Evolutionary conservation across 257 asterid genomes (phyloP), one percentile per base, ranked within the genome.

Genomic region (Verbena officinalis): DNA sequence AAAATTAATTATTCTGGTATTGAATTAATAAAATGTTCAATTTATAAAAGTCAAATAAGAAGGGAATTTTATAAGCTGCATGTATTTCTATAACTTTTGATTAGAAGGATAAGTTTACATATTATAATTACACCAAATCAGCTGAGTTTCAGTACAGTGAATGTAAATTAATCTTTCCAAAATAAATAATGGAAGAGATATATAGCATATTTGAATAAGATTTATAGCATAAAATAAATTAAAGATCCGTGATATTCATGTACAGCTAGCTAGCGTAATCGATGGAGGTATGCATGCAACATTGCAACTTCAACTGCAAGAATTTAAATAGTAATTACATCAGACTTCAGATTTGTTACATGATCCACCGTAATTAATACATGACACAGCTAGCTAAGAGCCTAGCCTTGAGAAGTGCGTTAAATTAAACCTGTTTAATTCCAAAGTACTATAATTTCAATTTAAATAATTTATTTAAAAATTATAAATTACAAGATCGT

Each of bases 331-430:
- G 5, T 27, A 27, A 5, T 45, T 7, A 15, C 7, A 6, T 42
- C 13, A n/a, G n/a, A 4, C 19, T 11, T 42, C 4, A 42, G 13
- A 0, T 42, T 42, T 11, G 0, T 1, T 31, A 75, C 59, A n/a
- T n/a, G n/a, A n/a, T n/a, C n/a, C n/a, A n/a, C 65, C 45, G 39
- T 4, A 55, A 75, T 27, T 44, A 60, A 49, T 38, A 64, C 55
- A 12, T n/a, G n/a, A n/a, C 45, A 75, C 65, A 67, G 73, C 71
- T 65, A 50, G 24, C n/a, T n/a, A n/a, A n/a, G n/a, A n/a, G n/a
- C n/a, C n/a, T 54, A 56, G 73, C 81, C 15, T 66, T 44, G 78
- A 60, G 68, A 54, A 51, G 22, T 24, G 73, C 7, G 69, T 5
- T 27, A 27, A 27, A 27, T 49, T 54, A 19, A 43, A 54, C 19